Evolutionary conservation across 805 yeast species (phyloP), one percentile per base, ranked within the genome.

Genomic region (Cephaloascus fragrans): DNA sequence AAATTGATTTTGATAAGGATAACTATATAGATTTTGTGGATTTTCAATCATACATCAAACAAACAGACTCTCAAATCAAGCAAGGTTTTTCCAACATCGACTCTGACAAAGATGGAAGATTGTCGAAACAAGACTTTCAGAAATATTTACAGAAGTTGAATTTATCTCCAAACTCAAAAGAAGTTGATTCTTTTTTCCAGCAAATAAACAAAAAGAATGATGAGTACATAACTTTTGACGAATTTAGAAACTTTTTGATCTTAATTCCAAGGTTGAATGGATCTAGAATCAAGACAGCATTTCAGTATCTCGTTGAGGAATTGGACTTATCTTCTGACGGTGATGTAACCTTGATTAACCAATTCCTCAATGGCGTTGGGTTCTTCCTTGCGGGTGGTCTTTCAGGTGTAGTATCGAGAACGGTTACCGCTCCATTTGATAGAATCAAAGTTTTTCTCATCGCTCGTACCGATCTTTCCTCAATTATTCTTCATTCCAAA

Each of bases 361-460:
- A 86, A 45, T 72, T 84, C 39, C 61, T 84, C 37, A 78, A 83
- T 53, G 95, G 96, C 26, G 71, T 87, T 44, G 96, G 97, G 1
- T 93, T 77, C 59, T 93, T 93, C 53, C 61, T 89, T 26, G 95
- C 96, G 2, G 98, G 98, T 32, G 98, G 98, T 0, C 58, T 89
- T 17, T 84, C 96, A 2, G 98, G 98, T 2, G 98, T 90, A 2
- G 83, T 93, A 3, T 87, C 96, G 12, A 77, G 98, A 61, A 88
- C 97, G 0, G 83, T 93, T 50, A 93, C 98, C 0, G 98, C 97
- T 0, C 98, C 98, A 9, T 85, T 93, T 46, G 98, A 93, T 58
- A 74, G 98, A 55, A 75, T 93, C 18, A 93, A 93, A 56, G 97
- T 93, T 12, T 93, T 85, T 49, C 64, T 93, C 37, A 93, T 93